Evolutionary conservation across 2,329 filamentous ascomycete species (phyloP), one percentile per base, ranked within the genome.

Genomic region (Aspergillus tanneri): DNA sequence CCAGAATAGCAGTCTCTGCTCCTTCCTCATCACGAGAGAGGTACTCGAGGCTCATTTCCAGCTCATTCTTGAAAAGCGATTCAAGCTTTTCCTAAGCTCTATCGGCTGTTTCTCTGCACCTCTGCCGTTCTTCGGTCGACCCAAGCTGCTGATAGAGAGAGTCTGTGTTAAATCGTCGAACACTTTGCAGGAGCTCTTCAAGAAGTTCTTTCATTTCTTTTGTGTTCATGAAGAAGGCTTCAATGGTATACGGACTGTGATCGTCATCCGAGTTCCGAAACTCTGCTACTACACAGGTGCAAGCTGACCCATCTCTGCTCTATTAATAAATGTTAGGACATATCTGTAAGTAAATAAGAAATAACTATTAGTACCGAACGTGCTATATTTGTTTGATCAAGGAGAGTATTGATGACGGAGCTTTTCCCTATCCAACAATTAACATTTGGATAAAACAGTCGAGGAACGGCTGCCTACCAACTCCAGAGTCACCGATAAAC

Each of bases 211-310:
- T 45, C 3, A 57, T 49, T 22, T 57, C 54, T 2, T 46, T 11
- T 2, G 18, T 6, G 35, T 47, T 18, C 57, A 60, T 59, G 21
- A 47, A 55, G 4, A 49, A 28, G 2, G 47, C 44, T 24, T 60
- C 52, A 16, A 59, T 49, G 2, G 49, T 53, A 18, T 52, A 59
- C 2, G 36, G 22, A 14, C 41, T 14, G 30, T 57, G 52, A 2
- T 21, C 5, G 0, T 37, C 41, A 49, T 58, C 50, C 1, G 47
- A 10, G 6, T 44, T 14, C 16, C 56, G 52, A 23, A 56, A 59
- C 11, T 60, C 56, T 2, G 55, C 57, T 5, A 56, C 53, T 7
- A 60, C 52, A 9, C 43, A 54, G 5, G 57, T 60, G 34, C 56
- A 60, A 19, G 57, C 57, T 1, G 24, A 9, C 2, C 48, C 54